Base-by-base conservation (phyloP, 192 early-diverging fungal species). In the Backusella psychrophila region DNA sequence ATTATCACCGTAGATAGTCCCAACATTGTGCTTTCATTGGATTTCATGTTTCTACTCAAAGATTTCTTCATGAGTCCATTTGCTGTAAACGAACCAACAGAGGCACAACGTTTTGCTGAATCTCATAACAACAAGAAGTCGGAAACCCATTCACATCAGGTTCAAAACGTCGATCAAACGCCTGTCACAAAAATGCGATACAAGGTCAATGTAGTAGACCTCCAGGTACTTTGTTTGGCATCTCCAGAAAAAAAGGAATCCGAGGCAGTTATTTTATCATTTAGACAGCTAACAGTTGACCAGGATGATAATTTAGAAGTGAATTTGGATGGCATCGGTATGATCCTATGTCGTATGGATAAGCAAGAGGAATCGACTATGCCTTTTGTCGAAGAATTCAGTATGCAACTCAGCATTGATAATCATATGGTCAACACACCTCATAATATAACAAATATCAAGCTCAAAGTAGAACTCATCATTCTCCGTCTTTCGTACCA, bases 291-390 rank as follows among this genome's bases (percentile, higher is more conserved):
- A 0, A 80, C 88, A 12, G 71, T 95, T 34, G 79, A 85, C 6
- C 91, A 93, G 69, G 86, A 93, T 67, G 78, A 86, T 26, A 79
- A 90, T 38, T 84, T 89, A 26, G 87, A 82, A 6, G 68, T 93
- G 17, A 88, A 87, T n/a, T 80, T 93, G 66, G 82, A 91, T 44
- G 89, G 91, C 49, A 85, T 94, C 33, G 89, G 93, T 42, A 90
- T 95, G 82, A 87, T 90, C 21, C 83, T 97, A 15, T 96, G 94
- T 84, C 86, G 83, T 2, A 91, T 96, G 85, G 87, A 93, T 75
- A 84, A 86, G 19, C 80, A 88, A 15, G 79, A 87, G 11, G 89
- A 93, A 31, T 90, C 93, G 0, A 78, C 84, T 15, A 77, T 94
- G 38, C 88, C 85, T 9, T 90, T 97, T 68, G 89, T 97, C 66